Percentiles rank a stretch among this genome's conserved stretches.
These are phyloP conservation scores for Ustilago vetiveriae DNA, from an alignment of 1,284 basidiomycete genomes.

Conservation along the genomic window DNA sequence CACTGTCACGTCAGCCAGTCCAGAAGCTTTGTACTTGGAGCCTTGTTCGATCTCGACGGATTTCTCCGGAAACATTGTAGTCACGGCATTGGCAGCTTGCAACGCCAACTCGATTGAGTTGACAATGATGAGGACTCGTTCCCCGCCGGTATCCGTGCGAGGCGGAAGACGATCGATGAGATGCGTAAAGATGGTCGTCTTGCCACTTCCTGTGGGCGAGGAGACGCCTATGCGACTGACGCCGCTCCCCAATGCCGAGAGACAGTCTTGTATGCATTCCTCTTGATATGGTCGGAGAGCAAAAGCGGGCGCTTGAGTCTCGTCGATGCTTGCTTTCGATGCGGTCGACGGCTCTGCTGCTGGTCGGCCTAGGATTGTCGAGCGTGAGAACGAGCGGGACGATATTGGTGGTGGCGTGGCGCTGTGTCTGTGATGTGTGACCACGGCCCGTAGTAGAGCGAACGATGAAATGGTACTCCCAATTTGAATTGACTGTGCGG, in stretches of 20 bases:
- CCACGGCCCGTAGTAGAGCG: not conserved
- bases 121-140: conserved; percentile 81
- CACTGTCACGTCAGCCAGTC: conserved; percentile 84
- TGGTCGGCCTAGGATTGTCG: not conserved
- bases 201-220: conserved; percentile 83
- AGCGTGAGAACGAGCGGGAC: not conserved
- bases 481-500: not conserved
- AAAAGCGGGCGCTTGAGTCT: not conserved
- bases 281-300: conserved; percentile 83
- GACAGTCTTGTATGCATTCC: conserved; percentile 82
- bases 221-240: conserved; percentile 86
- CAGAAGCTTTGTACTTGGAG: conserved; percentile 77
- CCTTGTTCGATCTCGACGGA: conserved; percentile 93
- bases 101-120: conserved; percentile 86
- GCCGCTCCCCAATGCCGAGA: conserved; percentile 75
- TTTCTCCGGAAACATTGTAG: conserved; percentile 77
- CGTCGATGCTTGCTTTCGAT: not conserved
- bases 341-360: not conserved
- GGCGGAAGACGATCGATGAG: conserved; percentile 52
- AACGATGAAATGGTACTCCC: not conserved
- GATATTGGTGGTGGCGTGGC: conserved; percentile 5
- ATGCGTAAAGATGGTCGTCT: conserved; percentile 82
- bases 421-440: not conserved
- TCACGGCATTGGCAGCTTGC: conserved; percentile 83
- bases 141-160: conserved; percentile 5